Base-by-base conservation (phyloP, 2,329 filamentous ascomycete species). In the Biscogniauxia marginata region DNA sequence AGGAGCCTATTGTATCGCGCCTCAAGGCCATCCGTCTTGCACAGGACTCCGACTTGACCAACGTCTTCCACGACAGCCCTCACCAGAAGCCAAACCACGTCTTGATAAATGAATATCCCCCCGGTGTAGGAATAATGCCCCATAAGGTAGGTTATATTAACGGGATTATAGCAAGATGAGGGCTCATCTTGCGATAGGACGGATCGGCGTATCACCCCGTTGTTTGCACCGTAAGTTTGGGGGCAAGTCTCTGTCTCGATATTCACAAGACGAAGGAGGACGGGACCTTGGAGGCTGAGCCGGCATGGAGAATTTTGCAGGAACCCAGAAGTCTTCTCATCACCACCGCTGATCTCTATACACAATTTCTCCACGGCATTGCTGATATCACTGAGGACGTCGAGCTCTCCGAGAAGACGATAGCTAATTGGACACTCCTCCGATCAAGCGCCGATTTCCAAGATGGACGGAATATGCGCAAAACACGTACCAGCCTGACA, bases 81-180 rank as follows among this genome's bases (percentile, higher is more conserved):
- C 93, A 98, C 68, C 66, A 77, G 18, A 79, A 78, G 3, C 91
- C 93, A 2, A 99, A 98, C 66, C 95, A 98, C 74, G 91, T 96
- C 47, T 79, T 98, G 39, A 86, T 98, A 65, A 99, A 99, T 69
- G 93, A 97, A 72, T 99, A 98, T 72, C 80, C 81, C 1, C 85
- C 90, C 0, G 91, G 90, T 1, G 84, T 96, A 60, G 93, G 93
- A n/a, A 98, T 98, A 63, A 96, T 97, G 90, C 87, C 93, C 48
- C 93, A 98, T 72, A 95, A 97, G 79, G 30, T 39, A 39, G 9
- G 30, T 30, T 16, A n/a, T 34, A 9, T n/a, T 16, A 16, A 16
- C 9, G 30, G 30, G 30, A 16, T 39, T 39, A 39, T 39, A 39
- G 30, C 30, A 39, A 39, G 30, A 16, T 39, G 30, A 39, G 30